Percentiles rank a stretch among this genome's conserved stretches.
Conservation (phyloP, 441 rosid genomes). For the Populus hybrid region DNA sequence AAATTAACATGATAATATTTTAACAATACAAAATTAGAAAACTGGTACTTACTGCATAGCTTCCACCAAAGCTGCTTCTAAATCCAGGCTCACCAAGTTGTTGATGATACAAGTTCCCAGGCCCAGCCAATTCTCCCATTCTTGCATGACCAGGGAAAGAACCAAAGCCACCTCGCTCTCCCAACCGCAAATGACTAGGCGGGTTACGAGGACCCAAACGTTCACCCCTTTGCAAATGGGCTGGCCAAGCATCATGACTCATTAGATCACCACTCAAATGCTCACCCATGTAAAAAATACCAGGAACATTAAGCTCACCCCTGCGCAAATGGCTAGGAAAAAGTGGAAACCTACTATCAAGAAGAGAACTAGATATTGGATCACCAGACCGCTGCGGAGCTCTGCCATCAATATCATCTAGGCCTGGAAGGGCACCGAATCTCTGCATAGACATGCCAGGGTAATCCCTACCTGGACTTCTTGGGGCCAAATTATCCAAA, state of each 20-base stretch:
- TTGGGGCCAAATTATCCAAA: slow-evolving; percentile 40
- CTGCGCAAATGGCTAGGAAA: slow-evolving; percentile 40
- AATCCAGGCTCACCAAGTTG: slow-evolving; percentile 65
- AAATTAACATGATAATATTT: too few relatives aligned
- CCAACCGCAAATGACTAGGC: slow-evolving; percentile 36
- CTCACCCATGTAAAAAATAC: slow-evolving; percentile 39
- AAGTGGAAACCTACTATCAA: slow-evolving; percentile 41
- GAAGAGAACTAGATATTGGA: slow-evolving; percentile 31
- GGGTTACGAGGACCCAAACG: slow-evolving; percentile 37
- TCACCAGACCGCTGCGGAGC: slow-evolving; percentile 40
- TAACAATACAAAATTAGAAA: background rate
- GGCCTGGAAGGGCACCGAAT: slow-evolving; percentile 39
- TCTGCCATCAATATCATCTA: slow-evolving; percentile 43
- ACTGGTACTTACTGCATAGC: slow-evolving; percentile 36
- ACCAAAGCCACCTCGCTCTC: slow-evolving; percentile 45
- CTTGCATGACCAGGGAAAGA: slow-evolving; percentile 40
- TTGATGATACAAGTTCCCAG: slow-evolving; percentile 34
- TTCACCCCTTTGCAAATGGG: slow-evolving; percentile 49
- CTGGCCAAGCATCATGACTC: slow-evolving; percentile 40
- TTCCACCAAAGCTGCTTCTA: slow-evolving; percentile 42
- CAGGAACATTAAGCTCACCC: slow-evolving; percentile 56
- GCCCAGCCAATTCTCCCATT: slow-evolving; percentile 40
- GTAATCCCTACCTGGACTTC: slow-evolving; percentile 60
- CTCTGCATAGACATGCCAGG: slow-evolving; percentile 34
- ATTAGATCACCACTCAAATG: slow-evolving; percentile 36